Percentiles rank a stretch among this genome's conserved stretches.
Evolutionary conservation across 2,329 filamentous ascomycete species (phyloP).

Genomic region (Monosporascus sp.): DNA sequence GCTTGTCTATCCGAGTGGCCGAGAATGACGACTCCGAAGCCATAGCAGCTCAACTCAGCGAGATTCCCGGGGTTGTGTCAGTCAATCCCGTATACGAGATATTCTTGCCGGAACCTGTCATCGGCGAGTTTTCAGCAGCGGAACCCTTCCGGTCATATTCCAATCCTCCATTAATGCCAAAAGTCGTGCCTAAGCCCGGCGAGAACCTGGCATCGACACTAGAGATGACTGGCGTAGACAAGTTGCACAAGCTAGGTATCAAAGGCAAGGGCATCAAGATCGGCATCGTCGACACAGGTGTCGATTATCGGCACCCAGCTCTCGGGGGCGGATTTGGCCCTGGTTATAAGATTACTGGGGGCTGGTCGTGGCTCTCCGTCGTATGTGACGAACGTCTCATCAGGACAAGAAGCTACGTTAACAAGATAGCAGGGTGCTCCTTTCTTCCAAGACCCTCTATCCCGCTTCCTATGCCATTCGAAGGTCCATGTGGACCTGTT

Average conservation of each 20-base stretch:
- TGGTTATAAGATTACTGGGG: slow-evolving; percentile 10
- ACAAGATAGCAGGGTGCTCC: too few relatives aligned
- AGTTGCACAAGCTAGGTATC: slow-evolving; percentile 10
- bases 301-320: slow-evolving; percentile 11
- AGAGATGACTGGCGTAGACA: slow-evolving; percentile 11
- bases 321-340: slow-evolving; percentile 11
- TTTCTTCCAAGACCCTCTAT: too few relatives aligned
- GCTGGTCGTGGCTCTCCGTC: slow-evolving; percentile 6
- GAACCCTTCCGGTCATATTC: slow-evolving; percentile 5
- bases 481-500: too few relatives aligned
- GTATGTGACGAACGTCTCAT: too few relatives aligned
- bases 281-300: slow-evolving; percentile 15
- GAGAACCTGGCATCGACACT: slow-evolving; percentile 7
- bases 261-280: slow-evolving; percentile 12
- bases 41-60: background rate
- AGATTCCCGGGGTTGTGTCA: slow-evolving; percentile 8
- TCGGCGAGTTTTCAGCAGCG: background rate
- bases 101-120: slow-evolving; percentile 2
- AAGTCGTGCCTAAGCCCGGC: slow-evolving; percentile 3
- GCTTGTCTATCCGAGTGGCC: slow-evolving; percentile 7
- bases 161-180: slow-evolving; percentile 6
- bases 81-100: slow-evolving; percentile 10
- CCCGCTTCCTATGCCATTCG: too few relatives aligned
- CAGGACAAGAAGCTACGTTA: too few relatives aligned
- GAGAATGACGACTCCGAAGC: background rate